These are phyloP conservation scores for Camelina sativa DNA, from an alignment of 345 rosid species.

Conservation along the genomic window DNA sequence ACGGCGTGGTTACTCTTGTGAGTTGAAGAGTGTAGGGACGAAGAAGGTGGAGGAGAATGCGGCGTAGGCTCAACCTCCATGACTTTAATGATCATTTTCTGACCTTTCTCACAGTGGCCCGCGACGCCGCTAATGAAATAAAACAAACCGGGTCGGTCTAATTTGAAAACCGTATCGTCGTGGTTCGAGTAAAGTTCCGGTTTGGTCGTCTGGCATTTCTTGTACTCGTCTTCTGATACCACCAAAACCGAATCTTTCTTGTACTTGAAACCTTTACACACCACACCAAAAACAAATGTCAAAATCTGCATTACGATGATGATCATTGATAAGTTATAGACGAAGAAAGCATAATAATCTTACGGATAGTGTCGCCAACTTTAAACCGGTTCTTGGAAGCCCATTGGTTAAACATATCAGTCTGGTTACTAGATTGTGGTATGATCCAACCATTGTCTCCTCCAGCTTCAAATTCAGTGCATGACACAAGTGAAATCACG, in stretches of 20 bases:
- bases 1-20: constrained; percentile 7
- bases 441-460: constrained; percentile 65
- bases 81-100: constrained; percentile 66
- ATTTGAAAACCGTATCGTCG: constrained; percentile 45
- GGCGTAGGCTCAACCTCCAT: constrained; percentile 46
- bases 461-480: constrained; percentile 57
- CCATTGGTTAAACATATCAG: constrained; percentile 63
- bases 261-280: constrained; percentile 49
- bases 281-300: neutral
- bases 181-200: constrained; percentile 58
- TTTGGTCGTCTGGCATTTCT: constrained; percentile 51
- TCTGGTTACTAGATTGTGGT: constrained; percentile 52
- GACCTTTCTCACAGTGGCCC: constrained; percentile 59
- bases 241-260: constrained; percentile 56
- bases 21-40: constrained; percentile 5
- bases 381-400: constrained; percentile 70
- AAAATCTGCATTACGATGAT: neutral
- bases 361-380: constrained; percentile 59
- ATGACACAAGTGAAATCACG: constrained; percentile 19
- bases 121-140: constrained; percentile 59
- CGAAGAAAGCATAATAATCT: constrained; percentile 11
- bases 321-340: neutral
- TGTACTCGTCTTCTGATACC: constrained; percentile 57
- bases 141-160: constrained; percentile 51
- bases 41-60: constrained; percentile 19